Evolutionary conservation across 345 rosid species (phyloP).

Genomic region (Eucalyptus viminalis): DNA sequence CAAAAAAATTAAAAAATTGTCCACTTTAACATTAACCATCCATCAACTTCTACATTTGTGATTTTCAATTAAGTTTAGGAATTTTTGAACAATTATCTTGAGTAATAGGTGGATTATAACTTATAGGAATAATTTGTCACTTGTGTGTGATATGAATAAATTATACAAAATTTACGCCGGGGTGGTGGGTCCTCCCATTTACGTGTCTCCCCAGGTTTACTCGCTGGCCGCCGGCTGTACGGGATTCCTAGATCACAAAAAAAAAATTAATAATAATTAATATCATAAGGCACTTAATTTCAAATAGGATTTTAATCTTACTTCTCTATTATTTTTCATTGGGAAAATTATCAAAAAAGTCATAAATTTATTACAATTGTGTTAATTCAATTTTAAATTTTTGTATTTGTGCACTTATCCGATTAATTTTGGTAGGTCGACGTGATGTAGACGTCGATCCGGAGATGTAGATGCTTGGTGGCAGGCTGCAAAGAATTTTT

Average conservation of each 20-base stretch:
- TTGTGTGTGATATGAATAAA: not conserved
- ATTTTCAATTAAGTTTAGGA: too few species aligned
- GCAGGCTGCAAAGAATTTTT: fast-evolving
- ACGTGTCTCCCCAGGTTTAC: too few species aligned
- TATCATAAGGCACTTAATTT: not conserved
- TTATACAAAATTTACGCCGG: not conserved
- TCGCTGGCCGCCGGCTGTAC: too few species aligned
- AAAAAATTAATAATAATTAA: not conserved
- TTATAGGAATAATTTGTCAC: not conserved
- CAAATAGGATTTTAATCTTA: not conserved
- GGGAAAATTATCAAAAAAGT: too few species aligned
- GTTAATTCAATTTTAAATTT: fast-evolving
- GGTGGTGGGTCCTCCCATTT: too few species aligned
- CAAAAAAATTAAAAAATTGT: too few species aligned
- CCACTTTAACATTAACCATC: fast-evolving
- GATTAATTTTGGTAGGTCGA: too few species aligned
- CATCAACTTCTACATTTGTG: fast-evolving
- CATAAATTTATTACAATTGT: fast-evolving
- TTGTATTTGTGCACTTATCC: too few species aligned
- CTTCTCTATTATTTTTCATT: not conserved
- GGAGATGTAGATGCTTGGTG: fast-evolving
- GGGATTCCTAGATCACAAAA: too few species aligned
- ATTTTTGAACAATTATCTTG: too few species aligned
- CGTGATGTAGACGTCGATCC: fast-evolving
- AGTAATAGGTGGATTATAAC: not conserved